Base-by-base conservation (phyloP, 2,329 filamentous ascomycete species). In the Phialemoniopsis sp. region DNA sequence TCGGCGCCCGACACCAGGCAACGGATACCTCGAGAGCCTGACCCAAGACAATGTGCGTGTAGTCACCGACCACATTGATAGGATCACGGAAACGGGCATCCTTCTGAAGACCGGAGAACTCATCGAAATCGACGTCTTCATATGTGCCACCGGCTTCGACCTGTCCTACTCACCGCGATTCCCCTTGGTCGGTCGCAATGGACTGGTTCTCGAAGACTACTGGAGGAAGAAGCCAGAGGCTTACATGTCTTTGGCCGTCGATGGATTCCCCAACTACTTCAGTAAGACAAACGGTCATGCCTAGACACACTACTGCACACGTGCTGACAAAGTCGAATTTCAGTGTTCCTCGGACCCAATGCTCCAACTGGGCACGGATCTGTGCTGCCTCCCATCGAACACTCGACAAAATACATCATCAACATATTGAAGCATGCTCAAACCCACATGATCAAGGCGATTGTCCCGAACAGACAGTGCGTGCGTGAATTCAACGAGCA, bases 21-120 rank as follows among this genome's bases (percentile, higher is more conserved):
- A 62, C 35, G 63, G 65, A 7, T 68, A 66, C 49, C 53, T 68
- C 29, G 64, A 68, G 41, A 59, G 62, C 8, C 53, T 73, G 31
- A 56, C 56, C 4, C 45, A 64, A 38, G 54, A 59, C 12, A 74
- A 77, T 34, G 49, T 61, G 14, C n/a, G n/a, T n/a, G n/a, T n/a
- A n/a, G n/a, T n/a, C n/a, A n/a, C n/a, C n/a, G n/a, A n/a, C n/a
- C n/a, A n/a, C n/a, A n/a, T n/a, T n/a, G n/a, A n/a, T n/a, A n/a
- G n/a, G n/a, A n/a, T n/a, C n/a, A n/a, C n/a, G n/a, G n/a, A n/a
- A n/a, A n/a, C n/a, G n/a, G n/a, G n/a, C n/a, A n/a, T n/a, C n/a
- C n/a, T n/a, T n/a, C n/a, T n/a, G n/a, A n/a, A n/a, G n/a, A n/a
- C n/a, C n/a, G n/a, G n/a, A n/a, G n/a, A n/a, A n/a, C n/a, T n/a